Evolutionary conservation across 2,329 filamentous ascomycete genomes (phyloP).

Genomic region (Fonsecaea monophora): DNA sequence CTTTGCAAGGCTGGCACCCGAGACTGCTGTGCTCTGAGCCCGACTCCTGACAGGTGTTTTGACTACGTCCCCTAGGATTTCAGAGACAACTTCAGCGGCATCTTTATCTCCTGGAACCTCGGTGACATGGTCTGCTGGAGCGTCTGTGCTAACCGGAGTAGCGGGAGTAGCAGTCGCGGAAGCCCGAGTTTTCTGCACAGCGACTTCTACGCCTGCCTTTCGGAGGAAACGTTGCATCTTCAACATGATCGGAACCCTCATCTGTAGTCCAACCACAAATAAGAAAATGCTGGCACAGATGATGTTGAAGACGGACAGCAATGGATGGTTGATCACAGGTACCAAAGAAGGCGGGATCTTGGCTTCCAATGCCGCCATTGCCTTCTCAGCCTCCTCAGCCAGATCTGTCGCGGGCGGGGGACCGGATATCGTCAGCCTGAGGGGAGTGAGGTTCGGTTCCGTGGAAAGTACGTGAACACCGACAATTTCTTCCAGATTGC

Average conservation of each 20-base stretch:
- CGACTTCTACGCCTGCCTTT: conserved; percentile 34
- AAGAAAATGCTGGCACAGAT: conserved; percentile 31
- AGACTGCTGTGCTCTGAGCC: conserved; percentile 31
- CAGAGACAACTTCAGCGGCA: conserved; percentile 19
- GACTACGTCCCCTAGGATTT: conserved; percentile 25
- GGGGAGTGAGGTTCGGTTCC: conserved; percentile 60
- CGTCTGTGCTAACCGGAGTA: conserved; percentile 5
- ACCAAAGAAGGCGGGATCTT: conserved; percentile 30
- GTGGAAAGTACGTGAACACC: conserved; percentile 73
- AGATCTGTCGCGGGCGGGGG: conserved; percentile 32
- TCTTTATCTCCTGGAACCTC: conserved; percentile 21
- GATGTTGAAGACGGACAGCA: conserved; percentile 32
- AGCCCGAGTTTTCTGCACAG: conserved; percentile 18
- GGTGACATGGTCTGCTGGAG: conserved; percentile 23
- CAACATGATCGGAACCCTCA: conserved; percentile 33
- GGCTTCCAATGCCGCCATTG: conserved; percentile 30
- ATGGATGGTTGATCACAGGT: conserved; percentile 29
- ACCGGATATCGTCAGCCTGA: conserved; percentile 38
- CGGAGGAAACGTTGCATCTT: conserved; percentile 33
- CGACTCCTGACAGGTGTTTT: conserved; percentile 35
- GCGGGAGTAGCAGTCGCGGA: neutral
- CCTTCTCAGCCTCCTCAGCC: conserved; percentile 32
- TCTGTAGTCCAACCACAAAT: conserved; percentile 34
- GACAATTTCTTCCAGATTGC: conserved; percentile 55
- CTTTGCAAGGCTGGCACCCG: conserved; percentile 25